Base-by-base conservation (phyloP, 1,139 yeast species). In the Kodamaea derodonti region DNA sequence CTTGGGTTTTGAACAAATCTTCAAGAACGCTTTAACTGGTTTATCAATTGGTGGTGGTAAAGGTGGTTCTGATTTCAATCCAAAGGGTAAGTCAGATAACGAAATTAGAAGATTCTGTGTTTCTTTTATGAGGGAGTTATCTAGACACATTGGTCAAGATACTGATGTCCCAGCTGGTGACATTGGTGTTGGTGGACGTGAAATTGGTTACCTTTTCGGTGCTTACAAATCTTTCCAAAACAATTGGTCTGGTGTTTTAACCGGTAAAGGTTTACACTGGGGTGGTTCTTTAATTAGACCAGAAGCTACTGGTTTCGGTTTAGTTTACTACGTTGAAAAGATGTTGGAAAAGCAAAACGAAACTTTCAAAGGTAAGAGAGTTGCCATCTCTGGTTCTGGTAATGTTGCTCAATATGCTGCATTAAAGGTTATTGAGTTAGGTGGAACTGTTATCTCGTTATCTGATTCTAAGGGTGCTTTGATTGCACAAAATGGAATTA, bases 371-470 rank as follows among this genome's bases (percentile, higher is more conserved):
- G 97, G 95, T 64, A 92, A 92, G 78, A 80, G 84, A 60, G 97
- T 92, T 50, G 94, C 95, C 57, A 80, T 92, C 58, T 88, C 97
- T 40, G 98, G 98, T 63, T 82, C 96, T 47, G 98, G 98, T 72
- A 92, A 92, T 69, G 98, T 92, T 62, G 98, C 98, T 43, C 98
- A 92, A 75, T 92, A 77, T 70, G 98, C 98, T 56, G 98, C 97
- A 39, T 78, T 90, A 64, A 92, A 92, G 79, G 95, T 84, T 47
- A 87, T 90, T 47, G 97, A 92, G 74, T 80, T 92, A 55, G 98
- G 98, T 52, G 97, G 95, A 58, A 82, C 78, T 46, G 97, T 92
- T 55, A 85, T 88, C 37, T 86, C 97, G 30, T 75, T 92, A 49
- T 87, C 96, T 39, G 97, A 92, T 72, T 90, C 97, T 35, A 84